A percentile compares a stretch with the other conserved stretches of the same genome.
Evolutionary conservation across 257 asterid genomes (phyloP).

Genomic region (Plectranthus barbatus): DNA sequence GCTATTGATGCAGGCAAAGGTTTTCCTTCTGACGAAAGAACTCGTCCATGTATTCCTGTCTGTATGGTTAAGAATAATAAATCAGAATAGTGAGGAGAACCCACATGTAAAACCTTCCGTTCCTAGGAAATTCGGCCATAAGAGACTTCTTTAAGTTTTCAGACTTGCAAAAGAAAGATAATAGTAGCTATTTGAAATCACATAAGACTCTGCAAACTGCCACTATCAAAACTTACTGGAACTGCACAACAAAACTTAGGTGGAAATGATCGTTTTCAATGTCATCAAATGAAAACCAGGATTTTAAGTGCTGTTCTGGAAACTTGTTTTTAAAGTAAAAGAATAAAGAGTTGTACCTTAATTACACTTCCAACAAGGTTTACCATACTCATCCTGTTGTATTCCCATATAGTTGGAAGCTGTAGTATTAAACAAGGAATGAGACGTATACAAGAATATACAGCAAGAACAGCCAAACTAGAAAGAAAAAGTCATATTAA

Average conservation of each 20-base stretch:
- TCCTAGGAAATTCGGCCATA: too few species aligned
- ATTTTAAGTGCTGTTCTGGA: not conserved
- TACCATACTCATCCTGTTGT: conserved; percentile 78
- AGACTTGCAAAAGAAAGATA: too few species aligned
- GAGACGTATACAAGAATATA: conserved; percentile 6
- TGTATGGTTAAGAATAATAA: conserved; percentile 13
- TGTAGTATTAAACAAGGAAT: conserved; percentile 26
- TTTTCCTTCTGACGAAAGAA: conserved; percentile 38
- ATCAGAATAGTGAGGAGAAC: conserved; percentile 9
- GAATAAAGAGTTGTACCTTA: conserved; percentile 36
- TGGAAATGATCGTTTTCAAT: not conserved
- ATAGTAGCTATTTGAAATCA: too few species aligned
- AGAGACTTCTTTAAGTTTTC: too few species aligned
- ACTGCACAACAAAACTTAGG: not conserved
- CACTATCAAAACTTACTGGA: not conserved
- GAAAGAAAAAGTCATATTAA: not conserved
- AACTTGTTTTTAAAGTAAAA: not conserved
- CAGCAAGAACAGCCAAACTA: not conserved
- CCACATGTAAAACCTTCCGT: not conserved
- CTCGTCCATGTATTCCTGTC: conserved; percentile 44
- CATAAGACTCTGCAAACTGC: not conserved
- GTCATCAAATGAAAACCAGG: not conserved
- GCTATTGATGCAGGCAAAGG: conserved; percentile 42
- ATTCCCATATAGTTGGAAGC: conserved; percentile 78
- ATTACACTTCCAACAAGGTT: conserved; percentile 68